Evolutionary conservation across 1,139 yeast species (phyloP).

Genomic region (Hyphopichia fennica): DNA sequence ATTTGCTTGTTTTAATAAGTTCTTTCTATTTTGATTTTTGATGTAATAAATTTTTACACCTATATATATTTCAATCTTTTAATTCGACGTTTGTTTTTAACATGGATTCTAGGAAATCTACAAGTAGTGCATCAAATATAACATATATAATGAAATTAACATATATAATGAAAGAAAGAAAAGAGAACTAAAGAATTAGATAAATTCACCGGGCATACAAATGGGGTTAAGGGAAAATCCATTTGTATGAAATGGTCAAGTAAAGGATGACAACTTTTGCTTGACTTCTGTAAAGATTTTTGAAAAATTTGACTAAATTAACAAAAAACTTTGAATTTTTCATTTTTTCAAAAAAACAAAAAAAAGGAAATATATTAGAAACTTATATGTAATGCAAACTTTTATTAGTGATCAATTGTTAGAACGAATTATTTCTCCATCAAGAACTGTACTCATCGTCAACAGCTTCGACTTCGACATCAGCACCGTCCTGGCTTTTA

Average conservation of each 20-base stretch:
- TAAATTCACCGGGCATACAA: too few relatives aligned
- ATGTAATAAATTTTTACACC: neutral
- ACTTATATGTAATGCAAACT: too few relatives aligned
- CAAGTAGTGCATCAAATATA: neutral
- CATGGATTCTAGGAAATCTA: neutral
- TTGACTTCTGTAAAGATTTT: neutral
- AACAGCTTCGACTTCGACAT: slow-evolving; percentile 5
- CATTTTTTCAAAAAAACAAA: too few relatives aligned
- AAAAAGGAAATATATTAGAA: too few relatives aligned
- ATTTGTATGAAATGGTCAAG: too few relatives aligned
- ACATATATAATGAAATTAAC: too few relatives aligned
- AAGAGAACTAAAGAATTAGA: too few relatives aligned
- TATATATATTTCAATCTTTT: neutral
- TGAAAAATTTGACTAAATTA: neutral
- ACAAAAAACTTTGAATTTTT: neutral
- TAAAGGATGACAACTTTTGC: neutral
- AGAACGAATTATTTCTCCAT: neutral
- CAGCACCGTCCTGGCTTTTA: slow-evolving; percentile 11
- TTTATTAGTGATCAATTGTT: neutral
- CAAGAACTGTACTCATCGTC: neutral
- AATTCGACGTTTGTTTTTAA: neutral
- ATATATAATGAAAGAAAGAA: too few relatives aligned
- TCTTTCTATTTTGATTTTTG: neutral
- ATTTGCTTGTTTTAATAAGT: too few relatives aligned
- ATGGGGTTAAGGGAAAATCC: too few relatives aligned